phyloP scores from a whole-genome alignment of 805 yeast species.

The Saturnispora bothae region DNA sequence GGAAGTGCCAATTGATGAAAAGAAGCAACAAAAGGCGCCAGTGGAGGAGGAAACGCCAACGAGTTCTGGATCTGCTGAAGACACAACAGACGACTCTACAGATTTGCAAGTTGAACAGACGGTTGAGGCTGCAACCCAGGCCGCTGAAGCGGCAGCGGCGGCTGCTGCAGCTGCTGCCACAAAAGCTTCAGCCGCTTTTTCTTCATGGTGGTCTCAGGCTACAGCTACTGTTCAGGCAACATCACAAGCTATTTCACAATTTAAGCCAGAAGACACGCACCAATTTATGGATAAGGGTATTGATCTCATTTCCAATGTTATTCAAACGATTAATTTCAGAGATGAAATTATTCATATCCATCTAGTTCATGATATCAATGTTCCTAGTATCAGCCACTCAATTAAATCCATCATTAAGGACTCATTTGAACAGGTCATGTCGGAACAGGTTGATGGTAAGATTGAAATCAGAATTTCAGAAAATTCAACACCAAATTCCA shows the following conservation, averaged over 20 bases:
- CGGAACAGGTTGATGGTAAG: constrained; percentile 66
- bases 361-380: constrained; percentile 57
- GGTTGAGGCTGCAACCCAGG: neutral
- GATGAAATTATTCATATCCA: constrained; percentile 52
- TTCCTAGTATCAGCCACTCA: constrained; percentile 25
- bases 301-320: constrained; percentile 26
- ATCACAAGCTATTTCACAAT: constrained; percentile 43
- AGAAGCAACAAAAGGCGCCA: neutral
- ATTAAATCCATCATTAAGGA: constrained; percentile 34
- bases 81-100: neutral
- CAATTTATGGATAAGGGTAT: constrained; percentile 21
- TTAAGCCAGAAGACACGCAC: constrained; percentile 31
- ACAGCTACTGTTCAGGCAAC: constrained; percentile 62
- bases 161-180: neutral
- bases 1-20: neutral
- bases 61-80: neutral
- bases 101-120: neutral
- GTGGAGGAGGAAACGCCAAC: neutral
- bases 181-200: constrained; percentile 35
- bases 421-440: constrained; percentile 53
- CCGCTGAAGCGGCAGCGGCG: neutral
- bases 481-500: constrained; percentile 28
- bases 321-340: constrained; percentile 26
- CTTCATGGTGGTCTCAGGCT: constrained; percentile 70
- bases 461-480: constrained; percentile 52